These are phyloP conservation scores for Cryptococcus deneoformans DNA, from an alignment of 1,284 basidiomycete species.

Conservation along the genomic window DNA sequence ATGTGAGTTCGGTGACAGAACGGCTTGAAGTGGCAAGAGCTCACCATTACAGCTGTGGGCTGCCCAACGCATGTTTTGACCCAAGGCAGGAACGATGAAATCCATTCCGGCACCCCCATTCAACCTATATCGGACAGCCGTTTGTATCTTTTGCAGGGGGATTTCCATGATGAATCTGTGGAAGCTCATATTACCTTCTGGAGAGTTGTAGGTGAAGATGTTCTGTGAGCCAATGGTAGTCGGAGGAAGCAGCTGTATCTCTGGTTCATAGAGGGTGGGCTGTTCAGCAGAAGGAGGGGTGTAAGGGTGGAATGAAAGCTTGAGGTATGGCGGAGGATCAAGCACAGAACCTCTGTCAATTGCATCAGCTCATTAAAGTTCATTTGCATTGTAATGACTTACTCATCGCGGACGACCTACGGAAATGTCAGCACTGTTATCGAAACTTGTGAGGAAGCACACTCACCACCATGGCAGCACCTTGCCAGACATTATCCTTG, in stretches of 20 bases:
- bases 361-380: slow-evolving; percentile 2
- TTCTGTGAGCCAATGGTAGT: slow-evolving; percentile 61
- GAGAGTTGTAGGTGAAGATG: slow-evolving; percentile 73
- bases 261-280: slow-evolving; percentile 15
- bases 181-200: slow-evolving; percentile 75
- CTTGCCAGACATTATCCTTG: slow-evolving; percentile 72
- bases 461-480: slow-evolving; percentile 68
- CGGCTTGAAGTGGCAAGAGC: background rate
- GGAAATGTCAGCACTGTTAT: background rate
- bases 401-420: slow-evolving; percentile 20
- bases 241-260: slow-evolving; percentile 15
- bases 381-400: slow-evolving; percentile 2
- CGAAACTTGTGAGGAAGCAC: slow-evolving; percentile 55
- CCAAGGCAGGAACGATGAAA: slow-evolving; percentile 78
- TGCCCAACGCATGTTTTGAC: slow-evolving; percentile 89
- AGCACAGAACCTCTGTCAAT: slow-evolving; percentile 61
- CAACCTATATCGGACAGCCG: slow-evolving; percentile 71
- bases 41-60: slow-evolving; percentile 60
- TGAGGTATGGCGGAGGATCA: slow-evolving; percentile 68
- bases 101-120: slow-evolving; percentile 73
- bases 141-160: slow-evolving; percentile 65
- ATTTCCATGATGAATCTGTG: slow-evolving; percentile 91
- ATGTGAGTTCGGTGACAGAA: background rate
- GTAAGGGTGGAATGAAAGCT: slow-evolving; percentile 54
- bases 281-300: slow-evolving; percentile 20